phyloP scores from a whole-genome alignment of 2,329 filamentous ascomycete species.

The Nannizziopsis arthrosporioides region DNA sequence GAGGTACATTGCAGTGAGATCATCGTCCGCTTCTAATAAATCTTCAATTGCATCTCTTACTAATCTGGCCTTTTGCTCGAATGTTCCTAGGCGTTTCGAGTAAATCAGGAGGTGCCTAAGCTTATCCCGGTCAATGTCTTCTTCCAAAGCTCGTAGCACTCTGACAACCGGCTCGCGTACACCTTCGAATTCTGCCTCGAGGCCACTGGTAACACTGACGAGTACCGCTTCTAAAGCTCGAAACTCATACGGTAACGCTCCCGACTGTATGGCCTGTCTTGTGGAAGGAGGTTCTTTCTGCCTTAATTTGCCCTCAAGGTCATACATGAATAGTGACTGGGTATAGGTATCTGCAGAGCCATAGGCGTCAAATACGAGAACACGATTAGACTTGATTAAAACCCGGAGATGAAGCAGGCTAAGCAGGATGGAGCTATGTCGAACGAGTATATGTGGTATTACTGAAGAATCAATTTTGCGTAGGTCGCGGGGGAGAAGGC shows the following conservation, averaged over 20 bases:
- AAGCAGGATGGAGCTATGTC: conserved; percentile 82
- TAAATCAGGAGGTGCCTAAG: conserved; percentile 80
- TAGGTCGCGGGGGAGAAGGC: conserved; percentile 81
- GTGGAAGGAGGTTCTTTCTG: conserved; percentile 49
- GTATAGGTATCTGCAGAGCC: conserved; percentile 89
- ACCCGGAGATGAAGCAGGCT: conserved; percentile 95
- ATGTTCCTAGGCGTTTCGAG: conserved; percentile 89
- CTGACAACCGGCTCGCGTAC: conserved; percentile 85
- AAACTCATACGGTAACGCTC: conserved; percentile 81
- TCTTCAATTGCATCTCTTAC: conserved; percentile 93
- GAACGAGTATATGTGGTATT: conserved; percentile 86
- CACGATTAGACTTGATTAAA: conserved; percentile 85
- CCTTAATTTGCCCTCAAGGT: conserved; percentile 80
- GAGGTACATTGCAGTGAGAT: conserved; percentile 87
- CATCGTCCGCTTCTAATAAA: conserved; percentile 88
- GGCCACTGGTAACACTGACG: conserved; percentile 79
- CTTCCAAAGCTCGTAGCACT: conserved; percentile 80
- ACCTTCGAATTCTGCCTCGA: conserved; percentile 89
- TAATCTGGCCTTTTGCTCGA: conserved; percentile 90
- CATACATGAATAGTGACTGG: conserved; percentile 95
- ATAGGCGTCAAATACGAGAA: conserved; percentile 92
- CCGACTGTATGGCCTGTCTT: conserved; percentile 37
- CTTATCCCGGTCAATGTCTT: conserved; percentile 93
- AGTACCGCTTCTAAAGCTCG: conserved; percentile 89
- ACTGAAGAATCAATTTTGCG: conserved; percentile 96